Percentiles rank a stretch among this genome's conserved stretches.
These are phyloP conservation scores for Panaeolus cyanescens DNA, from an alignment of 768 basidiomycete species.

Conservation along the genomic window DNA sequence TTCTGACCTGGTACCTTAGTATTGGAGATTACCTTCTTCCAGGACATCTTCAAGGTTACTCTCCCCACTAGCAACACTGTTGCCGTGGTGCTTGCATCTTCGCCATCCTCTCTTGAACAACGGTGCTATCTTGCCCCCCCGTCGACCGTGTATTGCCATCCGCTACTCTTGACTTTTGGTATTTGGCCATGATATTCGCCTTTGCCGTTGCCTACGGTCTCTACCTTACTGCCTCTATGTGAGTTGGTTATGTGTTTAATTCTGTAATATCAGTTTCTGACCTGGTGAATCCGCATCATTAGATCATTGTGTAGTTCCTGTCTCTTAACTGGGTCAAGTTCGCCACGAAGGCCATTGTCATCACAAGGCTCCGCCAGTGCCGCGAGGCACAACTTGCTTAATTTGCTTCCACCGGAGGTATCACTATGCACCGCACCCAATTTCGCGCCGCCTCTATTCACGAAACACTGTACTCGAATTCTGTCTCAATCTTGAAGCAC, in stretches of 20 bases:
- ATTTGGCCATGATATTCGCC: slow-evolving; percentile 93
- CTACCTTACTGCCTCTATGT: slow-evolving; percentile 93
- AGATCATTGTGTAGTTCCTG: slow-evolving; percentile 96
- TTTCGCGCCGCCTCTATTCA: slow-evolving; percentile 90
- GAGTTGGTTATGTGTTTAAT: slow-evolving; percentile 29
- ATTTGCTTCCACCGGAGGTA: slow-evolving; percentile 47
- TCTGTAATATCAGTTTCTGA: slow-evolving; percentile 9
- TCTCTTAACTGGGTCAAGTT: slow-evolving; percentile 97
- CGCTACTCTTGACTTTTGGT: slow-evolving; percentile 92
- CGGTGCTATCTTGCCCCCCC: no score
- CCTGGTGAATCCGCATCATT: slow-evolving; percentile 7
- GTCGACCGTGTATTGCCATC: slow-evolving; percentile 96
- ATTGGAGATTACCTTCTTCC: no score
- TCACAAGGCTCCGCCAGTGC: slow-evolving; percentile 79
- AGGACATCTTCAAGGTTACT: no score
- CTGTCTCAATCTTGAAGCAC: slow-evolving; percentile 90
- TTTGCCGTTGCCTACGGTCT: slow-evolving; percentile 96
- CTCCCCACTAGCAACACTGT: no score
- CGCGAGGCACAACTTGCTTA: slow-evolving; percentile 54
- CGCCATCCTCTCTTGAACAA: no score
- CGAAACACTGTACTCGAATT: slow-evolving; percentile 93
- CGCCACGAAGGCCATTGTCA: slow-evolving; percentile 91
- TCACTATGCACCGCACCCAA: slow-evolving; percentile 83
- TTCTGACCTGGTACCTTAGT: slow-evolving; percentile 18
- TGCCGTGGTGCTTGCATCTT: no score